Percentiles rank a stretch among this genome's conserved stretches.
phyloP scores from a whole-genome alignment of 2,329 filamentous ascomycete genomes.

The Catunica adiposa region DNA sequence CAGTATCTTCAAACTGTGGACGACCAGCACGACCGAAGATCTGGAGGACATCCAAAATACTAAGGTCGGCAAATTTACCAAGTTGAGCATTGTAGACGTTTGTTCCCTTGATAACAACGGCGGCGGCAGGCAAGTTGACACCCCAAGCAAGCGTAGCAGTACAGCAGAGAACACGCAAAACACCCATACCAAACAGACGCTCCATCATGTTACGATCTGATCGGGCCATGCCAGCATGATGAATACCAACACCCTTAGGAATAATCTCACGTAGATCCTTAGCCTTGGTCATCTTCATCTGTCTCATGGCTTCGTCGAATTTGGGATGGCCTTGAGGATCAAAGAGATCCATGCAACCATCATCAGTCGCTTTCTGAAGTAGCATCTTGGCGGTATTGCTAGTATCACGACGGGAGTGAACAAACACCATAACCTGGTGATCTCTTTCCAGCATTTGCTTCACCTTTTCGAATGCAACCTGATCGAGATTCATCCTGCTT shows the following conservation, averaged over 20 bases:
- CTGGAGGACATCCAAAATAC: constrained; percentile 90
- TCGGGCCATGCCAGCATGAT: constrained; percentile 92
- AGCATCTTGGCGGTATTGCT: constrained; percentile 74
- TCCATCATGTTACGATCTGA: constrained; percentile 94
- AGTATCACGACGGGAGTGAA: constrained; percentile 91
- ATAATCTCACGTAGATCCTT: constrained; percentile 78
- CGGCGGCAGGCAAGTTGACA: constrained; percentile 92
- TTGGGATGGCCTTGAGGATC: constrained; percentile 63
- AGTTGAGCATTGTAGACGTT: constrained; percentile 94
- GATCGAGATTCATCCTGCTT: constrained; percentile 78
- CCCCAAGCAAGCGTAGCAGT: constrained; percentile 96
- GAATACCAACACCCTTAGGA: constrained; percentile 79
- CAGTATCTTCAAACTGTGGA: constrained; percentile 92
- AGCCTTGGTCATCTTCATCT: constrained; percentile 73
- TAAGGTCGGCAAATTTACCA: constrained; percentile 89
- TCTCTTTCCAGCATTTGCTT: constrained; percentile 76
- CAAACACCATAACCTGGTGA: constrained; percentile 99
- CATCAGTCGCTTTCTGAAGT: constrained; percentile 69
- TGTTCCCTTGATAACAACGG: constrained; percentile 94
- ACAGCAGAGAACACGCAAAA: constrained; percentile 96
- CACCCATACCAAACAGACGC: constrained; percentile 71
- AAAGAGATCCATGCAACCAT: constrained; percentile 65
- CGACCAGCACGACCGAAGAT: constrained; percentile 97
- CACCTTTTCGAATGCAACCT: constrained; percentile 82
- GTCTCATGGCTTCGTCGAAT: constrained; percentile 63